Evolutionary conservation across 2,329 filamentous ascomycete genomes (phyloP).

Genomic region (Orbilia oligospora): DNA sequence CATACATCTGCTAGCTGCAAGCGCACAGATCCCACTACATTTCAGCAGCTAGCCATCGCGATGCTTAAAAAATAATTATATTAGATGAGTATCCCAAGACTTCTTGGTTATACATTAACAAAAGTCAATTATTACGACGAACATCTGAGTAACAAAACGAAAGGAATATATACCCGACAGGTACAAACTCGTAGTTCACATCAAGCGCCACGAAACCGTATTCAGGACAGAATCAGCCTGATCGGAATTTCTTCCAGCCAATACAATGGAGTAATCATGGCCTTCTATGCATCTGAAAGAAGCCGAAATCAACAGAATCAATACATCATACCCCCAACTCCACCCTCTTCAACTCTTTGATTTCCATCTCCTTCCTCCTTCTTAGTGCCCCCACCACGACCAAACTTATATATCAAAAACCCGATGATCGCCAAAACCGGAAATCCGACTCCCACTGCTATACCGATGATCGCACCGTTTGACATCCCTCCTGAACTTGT

Average conservation of each 20-base stretch:
- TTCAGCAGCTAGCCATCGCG: neutral
- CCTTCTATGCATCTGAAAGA: neutral
- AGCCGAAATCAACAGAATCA: conserved; percentile 8
- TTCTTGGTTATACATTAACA: neutral
- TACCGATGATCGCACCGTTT: conserved; percentile 15
- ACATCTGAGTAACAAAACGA: neutral
- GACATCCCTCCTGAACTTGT: conserved; percentile 16
- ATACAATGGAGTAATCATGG: neutral
- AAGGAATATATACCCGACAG: conserved; percentile 3
- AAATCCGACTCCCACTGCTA: conserved; percentile 15
- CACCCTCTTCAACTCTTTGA: conserved; percentile 8
- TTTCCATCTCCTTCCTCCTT: conserved; percentile 16
- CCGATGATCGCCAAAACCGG: conserved; percentile 3
- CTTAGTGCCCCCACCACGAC: conserved; percentile 12
- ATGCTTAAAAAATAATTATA: neutral
- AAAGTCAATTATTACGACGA: conserved; percentile 16
- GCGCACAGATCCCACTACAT: conserved; percentile 1
- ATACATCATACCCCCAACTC: conserved; percentile 32
- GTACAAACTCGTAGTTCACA: conserved; percentile 8
- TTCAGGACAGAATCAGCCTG: conserved; percentile 13
- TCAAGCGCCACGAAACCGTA: conserved; percentile 9
- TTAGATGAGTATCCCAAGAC: conserved; percentile 4
- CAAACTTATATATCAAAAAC: conserved; percentile 28
- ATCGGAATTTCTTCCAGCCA: conserved; percentile 8
- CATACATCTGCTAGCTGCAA: neutral